Percentiles rank a stretch among this genome's conserved stretches.
phyloP scores from a whole-genome alignment of 164 flowering plant genomes.

The Annona cherimola region DNA sequence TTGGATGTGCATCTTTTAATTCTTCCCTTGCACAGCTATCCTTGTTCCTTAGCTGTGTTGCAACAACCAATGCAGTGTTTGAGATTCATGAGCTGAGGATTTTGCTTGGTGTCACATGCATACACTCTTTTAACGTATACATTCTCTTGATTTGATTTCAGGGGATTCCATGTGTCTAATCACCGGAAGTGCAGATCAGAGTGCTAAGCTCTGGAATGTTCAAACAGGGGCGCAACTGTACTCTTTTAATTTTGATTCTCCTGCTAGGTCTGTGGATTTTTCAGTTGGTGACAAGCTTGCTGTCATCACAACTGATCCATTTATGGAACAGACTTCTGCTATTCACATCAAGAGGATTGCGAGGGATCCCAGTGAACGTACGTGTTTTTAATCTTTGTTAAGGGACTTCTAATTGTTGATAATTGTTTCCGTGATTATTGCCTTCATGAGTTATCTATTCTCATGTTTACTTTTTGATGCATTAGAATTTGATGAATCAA shows the following conservation, averaged over 20 bases:
- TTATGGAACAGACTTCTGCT: slow-evolving; percentile 74
- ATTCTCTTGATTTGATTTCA: slow-evolving; percentile 11
- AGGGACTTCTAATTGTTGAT: not conserved
- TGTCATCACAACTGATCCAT: slow-evolving; percentile 88
- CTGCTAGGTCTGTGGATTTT: slow-evolving; percentile 77
- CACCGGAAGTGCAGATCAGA: slow-evolving; percentile 87
- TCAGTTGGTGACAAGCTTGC: slow-evolving; percentile 77
- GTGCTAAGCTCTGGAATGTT: slow-evolving; percentile 86
- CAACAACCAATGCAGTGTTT: too few species aligned
- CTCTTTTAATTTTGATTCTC: slow-evolving; percentile 64
- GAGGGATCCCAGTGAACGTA: slow-evolving; percentile 61
- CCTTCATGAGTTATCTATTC: too few species aligned
- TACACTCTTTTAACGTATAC: not conserved
- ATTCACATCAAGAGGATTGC: slow-evolving; percentile 80
- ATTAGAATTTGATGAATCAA: too few species aligned
- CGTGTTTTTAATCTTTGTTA: slow-evolving; percentile 7
- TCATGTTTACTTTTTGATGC: too few species aligned
- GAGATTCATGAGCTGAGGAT: too few species aligned
- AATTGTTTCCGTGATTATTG: too few species aligned
- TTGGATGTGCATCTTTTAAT: not conserved
- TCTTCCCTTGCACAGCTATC: not conserved
- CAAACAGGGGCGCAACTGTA: slow-evolving; percentile 56
- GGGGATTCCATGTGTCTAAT: slow-evolving; percentile 72
- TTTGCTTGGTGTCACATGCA: not conserved
- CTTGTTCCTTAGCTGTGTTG: too few species aligned